phyloP scores from a whole-genome alignment of 768 basidiomycete species.

The Mycena polygramma region DNA sequence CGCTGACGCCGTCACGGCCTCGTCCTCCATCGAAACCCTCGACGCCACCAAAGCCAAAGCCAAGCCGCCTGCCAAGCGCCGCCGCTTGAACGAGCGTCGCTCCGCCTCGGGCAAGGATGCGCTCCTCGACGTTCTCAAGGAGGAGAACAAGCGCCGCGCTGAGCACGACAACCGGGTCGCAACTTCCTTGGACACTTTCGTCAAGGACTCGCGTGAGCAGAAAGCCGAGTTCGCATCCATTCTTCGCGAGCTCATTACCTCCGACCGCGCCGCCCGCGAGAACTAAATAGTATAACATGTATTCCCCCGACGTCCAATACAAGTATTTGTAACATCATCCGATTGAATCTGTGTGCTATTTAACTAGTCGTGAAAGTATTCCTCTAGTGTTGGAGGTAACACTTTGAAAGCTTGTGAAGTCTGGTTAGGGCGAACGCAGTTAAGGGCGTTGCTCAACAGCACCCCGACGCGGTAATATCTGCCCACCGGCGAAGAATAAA shows the following conservation, averaged over 20 bases:
- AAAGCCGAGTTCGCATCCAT: background rate
- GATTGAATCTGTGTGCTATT: background rate
- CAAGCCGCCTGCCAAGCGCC: background rate
- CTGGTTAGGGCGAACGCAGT: conserved; percentile 39
- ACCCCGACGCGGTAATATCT: conserved; percentile 43
- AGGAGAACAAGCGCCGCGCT: conserved; percentile 17
- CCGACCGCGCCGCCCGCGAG: background rate
- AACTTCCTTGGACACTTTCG: conserved; percentile 7
- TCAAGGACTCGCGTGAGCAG: conserved; percentile 12
- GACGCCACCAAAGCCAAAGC: no score
- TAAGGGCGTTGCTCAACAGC: conserved; percentile 42
- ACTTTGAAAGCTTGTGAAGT: no score
- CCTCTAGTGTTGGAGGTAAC: background rate
- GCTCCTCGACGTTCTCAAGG: conserved; percentile 1
- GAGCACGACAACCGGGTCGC: conserved; percentile 17
- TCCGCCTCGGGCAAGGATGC: background rate
- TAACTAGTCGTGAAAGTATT: conserved; percentile 2
- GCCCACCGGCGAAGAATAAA: conserved; percentile 41
- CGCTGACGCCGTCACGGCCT: background rate
- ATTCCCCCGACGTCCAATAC: background rate
- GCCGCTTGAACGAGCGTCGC: background rate
- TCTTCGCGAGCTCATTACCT: background rate
- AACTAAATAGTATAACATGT: background rate
- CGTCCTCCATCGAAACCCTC: background rate
- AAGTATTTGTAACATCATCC: background rate